Conservation (phyloP, 768 basidiomycete species). For the Baorangia bicolor region DNA sequence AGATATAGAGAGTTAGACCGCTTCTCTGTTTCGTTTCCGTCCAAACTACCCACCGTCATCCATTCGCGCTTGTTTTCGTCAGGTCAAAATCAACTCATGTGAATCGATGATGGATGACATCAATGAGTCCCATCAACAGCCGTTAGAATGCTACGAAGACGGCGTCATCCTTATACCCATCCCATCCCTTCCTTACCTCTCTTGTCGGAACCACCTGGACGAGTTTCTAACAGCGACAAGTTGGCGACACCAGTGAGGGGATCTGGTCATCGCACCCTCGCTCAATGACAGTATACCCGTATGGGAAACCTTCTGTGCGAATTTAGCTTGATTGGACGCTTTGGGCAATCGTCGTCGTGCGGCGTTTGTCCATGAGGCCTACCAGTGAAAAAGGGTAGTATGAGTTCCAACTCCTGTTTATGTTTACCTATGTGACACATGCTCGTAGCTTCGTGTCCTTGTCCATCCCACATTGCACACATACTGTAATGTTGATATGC, state of each 20-base stretch:
- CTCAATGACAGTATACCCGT: not conserved
- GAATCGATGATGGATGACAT: not conserved
- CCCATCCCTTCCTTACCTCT: not conserved
- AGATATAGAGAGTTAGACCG: conserved; percentile 12
- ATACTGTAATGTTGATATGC: no score
- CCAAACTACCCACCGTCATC: not conserved
- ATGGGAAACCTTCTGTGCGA: not conserved
- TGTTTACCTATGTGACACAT: no score
- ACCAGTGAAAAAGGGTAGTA: no score
- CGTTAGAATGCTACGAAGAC: not conserved
- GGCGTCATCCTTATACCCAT: not conserved
- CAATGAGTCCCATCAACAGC: not conserved
- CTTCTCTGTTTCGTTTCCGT: not conserved
- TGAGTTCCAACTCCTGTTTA: no score
- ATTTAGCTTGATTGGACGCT: not conserved
- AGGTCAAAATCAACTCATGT: no score
- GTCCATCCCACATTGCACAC: no score
- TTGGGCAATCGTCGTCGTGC: not conserved
- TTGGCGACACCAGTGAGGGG: not conserved
- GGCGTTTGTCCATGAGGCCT: no score
- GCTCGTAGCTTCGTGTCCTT: no score
- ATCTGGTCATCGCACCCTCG: not conserved
- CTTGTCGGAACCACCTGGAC: not conserved
- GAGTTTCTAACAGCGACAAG: not conserved
- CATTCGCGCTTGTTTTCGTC: not conserved